A percentile compares a stretch with the other conserved stretches of the same genome.
Evolutionary conservation across 2,329 filamentous ascomycete species (phyloP).

Genomic region (Pseudogymnoascus sp.): DNA sequence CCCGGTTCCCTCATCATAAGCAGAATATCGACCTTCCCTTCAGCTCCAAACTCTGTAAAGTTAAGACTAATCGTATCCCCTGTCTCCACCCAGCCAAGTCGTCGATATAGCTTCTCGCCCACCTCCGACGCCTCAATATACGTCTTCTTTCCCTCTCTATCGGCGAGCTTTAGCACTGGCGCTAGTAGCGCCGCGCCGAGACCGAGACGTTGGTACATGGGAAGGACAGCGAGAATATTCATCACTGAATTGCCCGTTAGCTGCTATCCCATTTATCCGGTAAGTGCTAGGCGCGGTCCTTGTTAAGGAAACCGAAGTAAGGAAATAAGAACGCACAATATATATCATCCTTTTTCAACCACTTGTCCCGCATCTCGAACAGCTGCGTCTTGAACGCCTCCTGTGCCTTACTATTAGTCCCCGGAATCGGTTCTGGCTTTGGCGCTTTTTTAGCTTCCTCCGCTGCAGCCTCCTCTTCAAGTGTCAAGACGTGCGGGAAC

Average conservation of each 20-base stretch:
- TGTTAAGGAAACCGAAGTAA: background rate
- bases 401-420: constrained; percentile 25
- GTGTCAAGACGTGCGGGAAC: constrained; percentile 26
- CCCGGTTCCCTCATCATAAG: constrained; percentile 8
- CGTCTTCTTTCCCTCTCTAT: constrained; percentile 26
- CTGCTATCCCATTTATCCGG: background rate
- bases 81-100: constrained; percentile 32
- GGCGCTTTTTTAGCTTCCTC: constrained; percentile 1
- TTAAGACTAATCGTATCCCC: background rate
- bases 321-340: constrained; percentile 17
- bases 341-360: constrained; percentile 27
- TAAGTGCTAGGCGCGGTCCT: background rate
- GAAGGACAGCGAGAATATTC: constrained; percentile 31
- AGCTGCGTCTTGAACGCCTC: constrained; percentile 27
- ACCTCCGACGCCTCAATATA: constrained; percentile 34
- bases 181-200: constrained; percentile 30
- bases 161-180: constrained; percentile 31
- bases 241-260: constrained; percentile 18
- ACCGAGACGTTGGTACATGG: constrained; percentile 32
- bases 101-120: constrained; percentile 33
- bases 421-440: constrained; percentile 23
- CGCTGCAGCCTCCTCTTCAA: constrained; percentile 10
- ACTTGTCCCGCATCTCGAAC: constrained; percentile 23
- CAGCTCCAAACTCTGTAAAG: background rate
- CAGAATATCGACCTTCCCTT: background rate